A percentile compares a stretch with the other conserved stretches of the same genome.
Conservation (phyloP, 2,329 filamentous ascomycete species). For the Pseudogymnoascus sp. region DNA sequence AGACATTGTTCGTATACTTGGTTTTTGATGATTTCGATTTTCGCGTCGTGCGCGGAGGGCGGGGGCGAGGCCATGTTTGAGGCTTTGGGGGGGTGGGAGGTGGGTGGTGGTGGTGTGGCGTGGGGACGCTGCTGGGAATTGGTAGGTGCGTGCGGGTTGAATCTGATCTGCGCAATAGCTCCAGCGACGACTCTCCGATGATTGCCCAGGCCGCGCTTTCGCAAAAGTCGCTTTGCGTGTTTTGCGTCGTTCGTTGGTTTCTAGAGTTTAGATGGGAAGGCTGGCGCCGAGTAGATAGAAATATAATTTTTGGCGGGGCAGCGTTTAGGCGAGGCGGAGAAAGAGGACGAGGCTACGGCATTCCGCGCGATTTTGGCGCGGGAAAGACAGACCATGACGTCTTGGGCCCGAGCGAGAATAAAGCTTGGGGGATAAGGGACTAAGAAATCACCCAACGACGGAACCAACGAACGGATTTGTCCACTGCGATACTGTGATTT, state of each 20-base stretch:
- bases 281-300: constrained; percentile 7
- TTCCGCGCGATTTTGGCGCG: background rate
- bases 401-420: background rate
- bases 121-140: no score
- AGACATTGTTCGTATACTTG: constrained; percentile 24
- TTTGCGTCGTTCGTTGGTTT: background rate
- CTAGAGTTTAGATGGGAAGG: constrained; percentile 6
- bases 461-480: background rate
- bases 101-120: background rate
- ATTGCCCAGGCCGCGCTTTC: background rate
- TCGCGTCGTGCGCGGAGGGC: constrained; percentile 26
- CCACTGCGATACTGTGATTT: background rate
- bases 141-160: no score
- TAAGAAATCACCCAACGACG: background rate
- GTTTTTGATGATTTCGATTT: constrained; percentile 16
- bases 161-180: background rate
- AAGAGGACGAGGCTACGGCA: constrained; percentile 26
- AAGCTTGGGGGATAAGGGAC: background rate
- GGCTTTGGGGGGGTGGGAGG: background rate
- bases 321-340: constrained; percentile 23
- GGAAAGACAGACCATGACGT: constrained; percentile 1
- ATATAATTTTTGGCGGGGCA: constrained; percentile 9
- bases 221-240: background rate
- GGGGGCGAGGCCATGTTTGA: constrained; percentile 31
- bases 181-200: background rate